Percentiles rank a stretch among this genome's conserved stretches.
phyloP scores from a whole-genome alignment of 805 yeast species.

The Helenozyma rhizophorensis region DNA sequence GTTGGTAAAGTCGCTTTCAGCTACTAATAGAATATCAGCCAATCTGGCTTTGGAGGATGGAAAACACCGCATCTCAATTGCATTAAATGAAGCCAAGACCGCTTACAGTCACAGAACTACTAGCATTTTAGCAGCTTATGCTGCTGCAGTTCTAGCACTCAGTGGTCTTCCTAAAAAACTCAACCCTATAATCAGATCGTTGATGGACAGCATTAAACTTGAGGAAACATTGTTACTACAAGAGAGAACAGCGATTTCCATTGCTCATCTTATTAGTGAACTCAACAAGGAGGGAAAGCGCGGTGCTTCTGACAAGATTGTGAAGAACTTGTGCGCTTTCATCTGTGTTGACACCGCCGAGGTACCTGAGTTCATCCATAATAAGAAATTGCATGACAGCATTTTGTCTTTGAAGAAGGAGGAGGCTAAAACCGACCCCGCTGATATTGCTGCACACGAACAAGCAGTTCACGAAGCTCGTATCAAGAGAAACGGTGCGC shows the following conservation, averaged over 20 bases:
- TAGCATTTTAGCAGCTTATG: slow-evolving; percentile 67
- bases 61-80: slow-evolving; percentile 57
- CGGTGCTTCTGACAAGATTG: slow-evolving; percentile 83
- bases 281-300: slow-evolving; percentile 54
- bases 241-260: slow-evolving; percentile 61
- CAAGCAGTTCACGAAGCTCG: slow-evolving; percentile 67
- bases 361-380: slow-evolving; percentile 84
- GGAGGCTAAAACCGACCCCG: slow-evolving; percentile 59
- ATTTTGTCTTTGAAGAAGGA: slow-evolving; percentile 78
- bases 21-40: slow-evolving; percentile 67
- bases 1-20: slow-evolving; percentile 55
- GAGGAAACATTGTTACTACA: slow-evolving; percentile 70
- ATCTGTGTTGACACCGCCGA: slow-evolving; percentile 93
- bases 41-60: slow-evolving; percentile 76
- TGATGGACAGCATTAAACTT: slow-evolving; percentile 87
- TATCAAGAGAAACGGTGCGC: slow-evolving; percentile 82
- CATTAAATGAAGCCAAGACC: slow-evolving; percentile 64
- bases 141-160: slow-evolving; percentile 65
- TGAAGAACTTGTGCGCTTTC: slow-evolving; percentile 87
- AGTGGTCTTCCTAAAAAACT: slow-evolving; percentile 77
- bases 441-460: slow-evolving; percentile 57
- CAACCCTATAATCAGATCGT: slow-evolving; percentile 80
- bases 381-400: slow-evolving; percentile 46
- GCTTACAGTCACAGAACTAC: slow-evolving; percentile 48
- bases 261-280: slow-evolving; percentile 58